These are phyloP conservation scores for Lathyrus oleraceus DNA, from an alignment of 306 rosid species.

Conservation along the genomic window DNA sequence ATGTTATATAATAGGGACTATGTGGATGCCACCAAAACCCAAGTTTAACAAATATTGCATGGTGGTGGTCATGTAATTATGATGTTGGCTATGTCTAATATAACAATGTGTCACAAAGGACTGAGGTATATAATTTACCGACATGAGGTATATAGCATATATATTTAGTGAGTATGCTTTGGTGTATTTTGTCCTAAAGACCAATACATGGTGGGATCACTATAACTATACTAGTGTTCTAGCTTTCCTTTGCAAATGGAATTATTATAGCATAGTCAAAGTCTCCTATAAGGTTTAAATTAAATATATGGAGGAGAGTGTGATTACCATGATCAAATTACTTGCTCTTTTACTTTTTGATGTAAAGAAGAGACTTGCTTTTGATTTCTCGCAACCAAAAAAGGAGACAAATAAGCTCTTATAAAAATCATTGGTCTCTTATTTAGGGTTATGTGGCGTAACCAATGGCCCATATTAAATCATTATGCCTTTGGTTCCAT, in stretches of 20 bases:
- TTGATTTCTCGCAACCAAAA: slow-evolving; percentile 17
- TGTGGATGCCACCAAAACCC: background rate
- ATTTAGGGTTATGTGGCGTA: slow-evolving; percentile 28
- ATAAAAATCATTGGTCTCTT: slow-evolving; percentile 38
- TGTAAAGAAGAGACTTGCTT: slow-evolving; percentile 9
- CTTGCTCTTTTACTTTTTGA: background rate
- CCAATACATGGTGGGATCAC: background rate
- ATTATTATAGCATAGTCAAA: background rate
- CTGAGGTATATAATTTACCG: too few species aligned
- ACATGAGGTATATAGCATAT: too few species aligned
- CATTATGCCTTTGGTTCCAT: slow-evolving; percentile 38
- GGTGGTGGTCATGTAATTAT: background rate
- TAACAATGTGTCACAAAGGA: background rate
- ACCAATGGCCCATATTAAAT: slow-evolving; percentile 39
- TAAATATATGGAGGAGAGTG: slow-evolving; percentile 9
- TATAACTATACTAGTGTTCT: background rate
- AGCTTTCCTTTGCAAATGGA: background rate
- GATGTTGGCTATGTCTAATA: background rate
- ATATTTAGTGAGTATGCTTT: background rate
- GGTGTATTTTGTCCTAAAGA: background rate
- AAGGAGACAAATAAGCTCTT: slow-evolving; percentile 32
- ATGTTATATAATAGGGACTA: background rate
- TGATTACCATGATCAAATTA: slow-evolving; percentile 34
- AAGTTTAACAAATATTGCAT: background rate
- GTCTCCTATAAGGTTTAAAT: background rate